These are phyloP conservation scores for Akanthomyces muscarius DNA, from an alignment of 2,329 filamentous ascomycete genomes.

Conservation along the genomic window DNA sequence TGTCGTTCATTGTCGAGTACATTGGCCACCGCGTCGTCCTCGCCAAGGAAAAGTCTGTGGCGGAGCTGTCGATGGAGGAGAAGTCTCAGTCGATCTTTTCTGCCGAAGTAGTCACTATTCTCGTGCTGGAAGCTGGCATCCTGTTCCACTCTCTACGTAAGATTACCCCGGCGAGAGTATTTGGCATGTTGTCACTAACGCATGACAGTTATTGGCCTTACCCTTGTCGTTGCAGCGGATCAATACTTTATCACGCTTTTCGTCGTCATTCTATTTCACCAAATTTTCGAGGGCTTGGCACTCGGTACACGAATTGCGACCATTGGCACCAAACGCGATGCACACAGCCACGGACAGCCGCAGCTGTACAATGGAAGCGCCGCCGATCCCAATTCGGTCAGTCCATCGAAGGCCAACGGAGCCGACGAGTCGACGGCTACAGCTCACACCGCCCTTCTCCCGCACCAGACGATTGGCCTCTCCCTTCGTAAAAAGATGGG, in stretches of 20 bases:
- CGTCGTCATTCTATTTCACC: constrained; percentile 70
- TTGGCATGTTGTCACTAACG: constrained; percentile 1
- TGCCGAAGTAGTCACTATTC: constrained; percentile 55
- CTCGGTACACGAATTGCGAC: constrained; percentile 67
- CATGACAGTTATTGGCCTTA: constrained; percentile 55
- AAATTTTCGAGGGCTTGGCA: constrained; percentile 73
- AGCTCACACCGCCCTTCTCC: constrained; percentile 18
- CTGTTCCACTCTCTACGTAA: constrained; percentile 69
- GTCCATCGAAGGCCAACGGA: constrained; percentile 11
- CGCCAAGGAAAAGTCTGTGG: constrained; percentile 29
- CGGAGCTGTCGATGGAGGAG: constrained; percentile 24
- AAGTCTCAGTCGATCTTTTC: constrained; percentile 27
- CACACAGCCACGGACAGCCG: not conserved
- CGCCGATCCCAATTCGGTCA: constrained; percentile 19
- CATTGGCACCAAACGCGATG: constrained; percentile 37
- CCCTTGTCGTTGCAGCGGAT: constrained; percentile 57
- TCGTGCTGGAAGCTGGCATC: constrained; percentile 68
- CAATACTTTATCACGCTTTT: constrained; percentile 55
- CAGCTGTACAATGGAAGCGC: not conserved
- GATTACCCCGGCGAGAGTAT: constrained; percentile 23
- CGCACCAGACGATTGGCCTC: constrained; percentile 24
- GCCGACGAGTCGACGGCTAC: constrained; percentile 18
- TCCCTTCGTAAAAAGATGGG: constrained; percentile 50
- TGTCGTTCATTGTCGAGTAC: constrained; percentile 70
- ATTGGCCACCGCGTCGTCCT: constrained; percentile 56